phyloP scores from a whole-genome alignment of 148 eudicot species.

The Vaccinium darrowii region DNA sequence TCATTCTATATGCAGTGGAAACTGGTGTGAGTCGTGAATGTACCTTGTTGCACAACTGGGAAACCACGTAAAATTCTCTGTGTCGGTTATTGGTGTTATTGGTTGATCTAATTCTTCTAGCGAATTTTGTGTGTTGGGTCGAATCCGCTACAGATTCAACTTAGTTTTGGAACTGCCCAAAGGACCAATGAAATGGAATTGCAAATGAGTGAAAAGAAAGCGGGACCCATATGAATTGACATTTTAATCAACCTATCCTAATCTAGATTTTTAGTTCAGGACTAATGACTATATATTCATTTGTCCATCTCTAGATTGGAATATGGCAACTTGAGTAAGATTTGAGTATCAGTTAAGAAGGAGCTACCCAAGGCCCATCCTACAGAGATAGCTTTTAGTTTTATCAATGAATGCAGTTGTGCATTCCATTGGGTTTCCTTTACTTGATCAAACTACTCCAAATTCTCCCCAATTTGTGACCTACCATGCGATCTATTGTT shows the following conservation, averaged over 20 bases:
- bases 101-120: not conserved
- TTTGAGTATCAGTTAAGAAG: not conserved
- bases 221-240: not conserved
- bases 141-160: not conserved
- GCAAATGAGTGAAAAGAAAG: not conserved
- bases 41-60: not conserved
- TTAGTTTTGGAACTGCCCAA: not conserved
- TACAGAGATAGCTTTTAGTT: not conserved
- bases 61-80: not conserved
- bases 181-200: not conserved
- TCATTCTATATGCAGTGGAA: not conserved
- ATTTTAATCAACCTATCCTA: not conserved
- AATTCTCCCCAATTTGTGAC: not conserved
- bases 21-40: not conserved
- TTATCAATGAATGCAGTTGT: not conserved
- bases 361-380: not conserved
- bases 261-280: not conserved
- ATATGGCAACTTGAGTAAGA: not conserved
- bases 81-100: not conserved
- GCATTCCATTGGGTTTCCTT: not conserved
- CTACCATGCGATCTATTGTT: not conserved
- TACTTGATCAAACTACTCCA: not conserved
- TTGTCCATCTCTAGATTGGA: not conserved
- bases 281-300: not conserved
- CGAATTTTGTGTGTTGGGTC: not conserved